phyloP scores from a whole-genome alignment of 2,329 filamentous ascomycete genomes.

The Parastagonospora avenae region DNA sequence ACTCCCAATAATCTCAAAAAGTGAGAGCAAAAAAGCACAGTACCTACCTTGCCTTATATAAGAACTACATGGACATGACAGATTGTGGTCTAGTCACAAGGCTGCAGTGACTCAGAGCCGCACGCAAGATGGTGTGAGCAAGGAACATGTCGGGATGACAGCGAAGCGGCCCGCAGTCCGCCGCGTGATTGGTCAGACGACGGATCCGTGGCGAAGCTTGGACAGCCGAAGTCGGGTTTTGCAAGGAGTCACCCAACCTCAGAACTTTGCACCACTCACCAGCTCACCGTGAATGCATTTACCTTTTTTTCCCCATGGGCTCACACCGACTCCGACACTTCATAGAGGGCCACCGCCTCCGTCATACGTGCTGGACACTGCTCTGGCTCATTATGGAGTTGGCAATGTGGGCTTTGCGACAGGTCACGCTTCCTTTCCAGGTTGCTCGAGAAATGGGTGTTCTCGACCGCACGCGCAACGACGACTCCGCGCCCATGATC shows the following conservation, averaged over 20 bases:
- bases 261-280: slow-evolving; percentile 24
- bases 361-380: not conserved
- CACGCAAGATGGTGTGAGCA: slow-evolving; percentile 32
- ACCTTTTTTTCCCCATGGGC: slow-evolving; percentile 21
- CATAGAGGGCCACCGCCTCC: slow-evolving; percentile 9
- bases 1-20: slow-evolving; percentile 29
- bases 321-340: slow-evolving; percentile 7
- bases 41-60: slow-evolving; percentile 35
- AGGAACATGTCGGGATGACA: slow-evolving; percentile 22
- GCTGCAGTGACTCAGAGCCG: slow-evolving; percentile 45
- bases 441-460: not conserved
- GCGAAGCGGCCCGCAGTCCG: slow-evolving; percentile 20
- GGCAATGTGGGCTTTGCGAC: slow-evolving; percentile 1
- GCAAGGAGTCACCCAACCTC: slow-evolving; percentile 28
- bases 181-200: slow-evolving; percentile 34
- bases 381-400: not conserved
- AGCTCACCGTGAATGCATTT: slow-evolving; percentile 6
- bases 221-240: slow-evolving; percentile 26
- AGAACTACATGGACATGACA: slow-evolving; percentile 19
- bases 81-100: slow-evolving; percentile 36
- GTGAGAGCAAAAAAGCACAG: slow-evolving; percentile 13
- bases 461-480: not conserved
- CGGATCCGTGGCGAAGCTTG: slow-evolving; percentile 27
- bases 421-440: not conserved
- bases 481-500: not conserved